Evolutionary conservation across 371 early-diverging fungal genomes (phyloP), one percentile per base, ranked within the genome.

Genomic region (Mortierella sp.): DNA sequence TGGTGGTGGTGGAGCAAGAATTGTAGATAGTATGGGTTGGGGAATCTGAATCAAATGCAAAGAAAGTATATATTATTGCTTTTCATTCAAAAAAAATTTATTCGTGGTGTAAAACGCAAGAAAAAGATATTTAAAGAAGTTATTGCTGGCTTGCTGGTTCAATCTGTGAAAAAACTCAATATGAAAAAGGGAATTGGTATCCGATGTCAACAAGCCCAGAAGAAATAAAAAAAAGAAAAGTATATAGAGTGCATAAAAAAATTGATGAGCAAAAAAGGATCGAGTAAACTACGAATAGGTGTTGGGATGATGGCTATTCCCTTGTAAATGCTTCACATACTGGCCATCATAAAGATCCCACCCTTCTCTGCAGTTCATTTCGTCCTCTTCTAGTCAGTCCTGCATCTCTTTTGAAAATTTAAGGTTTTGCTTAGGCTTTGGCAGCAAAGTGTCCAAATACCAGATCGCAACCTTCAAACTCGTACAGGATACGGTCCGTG

Each of bases 401-500:
- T 12, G 15, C 26, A 29, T 1, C 55, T 64, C 19, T 15, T 22
- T 19, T 55, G 32, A 26, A 8, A 8, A 8, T 31, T 42, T 40
- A 15, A 7, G 40, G 9, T 22, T 35, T 22, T 12, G 22, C 23
- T 76, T 80, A 83, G 47, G 76, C 82, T 64, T 82, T 82, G 63
- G 55, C 70, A 22, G 72, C 83, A 81, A 88, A 91, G 70, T 92
- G 91, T 35, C 87, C 90, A 85, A 91, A 94, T 68, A 89, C 87
- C 22, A 94, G 77, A 76, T 93, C 90, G 72, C 92, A 94, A 19
- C 90, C 90, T 53, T 93, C 92, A 82, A 95, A 92, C 67, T 93
- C 94, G 76, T 93, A 93, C 45, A 93, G 78, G 47, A 93, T 94
- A 29, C 89, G 82, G 70, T 95, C 93, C 0, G 86, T 86, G 19